phyloP scores from a whole-genome alignment of 345 rosid species.

The Salix koriyanagi region DNA sequence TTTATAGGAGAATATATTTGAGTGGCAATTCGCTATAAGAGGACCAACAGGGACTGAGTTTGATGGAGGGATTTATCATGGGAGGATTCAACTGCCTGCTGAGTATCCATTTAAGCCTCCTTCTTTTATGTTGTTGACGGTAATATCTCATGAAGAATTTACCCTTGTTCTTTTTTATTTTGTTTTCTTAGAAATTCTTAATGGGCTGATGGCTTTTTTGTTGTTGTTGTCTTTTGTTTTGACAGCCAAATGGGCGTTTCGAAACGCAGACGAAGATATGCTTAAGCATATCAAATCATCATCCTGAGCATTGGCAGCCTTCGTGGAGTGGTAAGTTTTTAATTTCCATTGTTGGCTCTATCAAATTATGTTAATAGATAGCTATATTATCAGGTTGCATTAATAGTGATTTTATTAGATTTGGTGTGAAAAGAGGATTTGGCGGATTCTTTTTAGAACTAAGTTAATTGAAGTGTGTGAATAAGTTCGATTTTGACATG shows the following conservation, averaged over 20 bases:
- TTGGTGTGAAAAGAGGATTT: not conserved
- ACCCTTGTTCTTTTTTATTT: not conserved
- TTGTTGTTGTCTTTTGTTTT: not conserved
- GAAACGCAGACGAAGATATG: slow-evolving; percentile 93
- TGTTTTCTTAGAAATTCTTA: not conserved
- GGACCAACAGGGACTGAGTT: slow-evolving; percentile 84
- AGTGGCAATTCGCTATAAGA: slow-evolving; percentile 95
- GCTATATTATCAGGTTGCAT: not conserved
- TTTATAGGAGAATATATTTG: slow-evolving; percentile 86
- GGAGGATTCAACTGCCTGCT: slow-evolving; percentile 88
- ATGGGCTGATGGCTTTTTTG: not conserved
- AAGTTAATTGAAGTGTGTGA: not conserved
- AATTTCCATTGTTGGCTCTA: not conserved
- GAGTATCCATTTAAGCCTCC: slow-evolving; percentile 99
- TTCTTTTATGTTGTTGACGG: slow-evolving; percentile 83
- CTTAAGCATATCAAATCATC: slow-evolving; percentile 92
- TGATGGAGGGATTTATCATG: slow-evolving; percentile 97
- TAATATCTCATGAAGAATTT: slow-evolving; percentile 24
- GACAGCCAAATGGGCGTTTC: slow-evolving; percentile 90
- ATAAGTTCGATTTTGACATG: not conserved
- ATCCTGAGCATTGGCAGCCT: slow-evolving; percentile 99
- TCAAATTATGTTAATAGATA: not conserved
- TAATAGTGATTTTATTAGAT: not conserved
- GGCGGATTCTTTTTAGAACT: not conserved
- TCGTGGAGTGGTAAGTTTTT: slow-evolving; percentile 86